phyloP scores from a whole-genome alignment of 306 rosid species.

The Malus sylvestris region DNA sequence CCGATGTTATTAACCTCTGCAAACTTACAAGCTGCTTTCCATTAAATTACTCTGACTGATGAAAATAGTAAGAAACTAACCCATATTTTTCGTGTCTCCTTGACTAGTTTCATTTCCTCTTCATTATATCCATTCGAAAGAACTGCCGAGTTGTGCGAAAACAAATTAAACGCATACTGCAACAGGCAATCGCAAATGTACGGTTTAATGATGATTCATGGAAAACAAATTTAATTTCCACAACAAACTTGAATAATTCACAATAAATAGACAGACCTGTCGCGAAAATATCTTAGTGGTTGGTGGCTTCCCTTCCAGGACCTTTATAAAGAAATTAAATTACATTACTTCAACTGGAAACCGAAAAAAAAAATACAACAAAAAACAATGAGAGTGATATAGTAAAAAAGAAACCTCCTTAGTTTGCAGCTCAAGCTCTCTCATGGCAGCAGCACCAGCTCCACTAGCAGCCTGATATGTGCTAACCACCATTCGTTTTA shows the following conservation, averaged over 20 bases:
- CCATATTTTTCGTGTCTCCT: slow-evolving; percentile 96
- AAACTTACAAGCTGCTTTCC: background rate
- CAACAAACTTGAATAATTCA: background rate
- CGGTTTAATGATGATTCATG: slow-evolving; percentile 1
- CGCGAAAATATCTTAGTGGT: slow-evolving; percentile 72
- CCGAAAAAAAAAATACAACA: background rate
- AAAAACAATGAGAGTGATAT: slow-evolving; percentile 1
- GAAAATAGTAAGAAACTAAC: slow-evolving; percentile 29
- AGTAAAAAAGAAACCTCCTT: slow-evolving; percentile 58
- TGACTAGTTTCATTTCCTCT: slow-evolving; percentile 97
- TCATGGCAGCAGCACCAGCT: slow-evolving; percentile 99
- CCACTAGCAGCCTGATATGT: slow-evolving; percentile 99
- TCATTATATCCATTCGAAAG: slow-evolving; percentile 90
- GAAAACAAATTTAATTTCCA: background rate
- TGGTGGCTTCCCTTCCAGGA: slow-evolving; percentile 71
- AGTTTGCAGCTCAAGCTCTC: slow-evolving; percentile 91
- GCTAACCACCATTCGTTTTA: slow-evolving; percentile 87
- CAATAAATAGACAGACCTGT: slow-evolving; percentile 51
- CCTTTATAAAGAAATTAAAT: slow-evolving; percentile 33
- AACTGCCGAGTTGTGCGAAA: slow-evolving; percentile 84
- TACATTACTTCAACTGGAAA: background rate
- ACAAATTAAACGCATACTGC: slow-evolving; percentile 97
- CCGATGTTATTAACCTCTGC: background rate
- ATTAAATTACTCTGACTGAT: background rate
- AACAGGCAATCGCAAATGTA: slow-evolving; percentile 18